Evolutionary conservation across 2,329 filamentous ascomycete species (phyloP), one percentile per base, ranked within the genome.

Genomic region (Sarocladium kiliense): DNA sequence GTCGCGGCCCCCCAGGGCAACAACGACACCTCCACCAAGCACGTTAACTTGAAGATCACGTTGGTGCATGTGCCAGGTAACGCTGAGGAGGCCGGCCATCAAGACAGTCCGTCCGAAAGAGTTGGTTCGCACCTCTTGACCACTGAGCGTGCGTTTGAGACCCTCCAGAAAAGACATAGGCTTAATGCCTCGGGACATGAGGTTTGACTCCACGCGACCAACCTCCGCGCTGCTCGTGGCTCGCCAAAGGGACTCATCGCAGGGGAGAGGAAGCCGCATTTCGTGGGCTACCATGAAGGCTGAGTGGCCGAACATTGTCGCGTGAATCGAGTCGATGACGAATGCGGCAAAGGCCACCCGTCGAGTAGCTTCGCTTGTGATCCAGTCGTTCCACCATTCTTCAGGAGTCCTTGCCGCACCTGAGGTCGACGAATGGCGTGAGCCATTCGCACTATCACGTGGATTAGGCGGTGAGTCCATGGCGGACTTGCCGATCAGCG

Each of bases 41-140:
- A 91, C 91, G 67, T 87, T 93, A 57, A 96, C 88, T 72, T 97
- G 93, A 14, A 97, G 80, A 68, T 97, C 94, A 65, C 93, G 84
- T 68, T 97, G 92, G 66, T 96, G 94, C 88, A 97, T 93, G 69
- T 97, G 93, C 90, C 91, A 97, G 65, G 89, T 94, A 27, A 97
- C 91, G 61, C 91, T 97, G 23, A 97, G 77, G 26, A 99, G 74
- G 0, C 94, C 94, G 1, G 93, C 88, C 91, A 97, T 97, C 53
- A 99, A 78, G 44, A 96, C 91, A 2, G 89, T 94, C 37, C 94
- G 85, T 1, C 93, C 94, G 66, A 97, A 99, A 0, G 91, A 87
- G 68, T 97, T 97, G 2, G 94, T 97, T 54, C 87, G 84, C 3
- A 97, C 92, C 56, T 84, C 85, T 59, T 93, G 84, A n/a, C 86